A percentile compares a stretch with the other conserved stretches of the same genome.
Conservation (phyloP, 352 stramenopile genomes). For the Phytophthora fragariaefolia region DNA sequence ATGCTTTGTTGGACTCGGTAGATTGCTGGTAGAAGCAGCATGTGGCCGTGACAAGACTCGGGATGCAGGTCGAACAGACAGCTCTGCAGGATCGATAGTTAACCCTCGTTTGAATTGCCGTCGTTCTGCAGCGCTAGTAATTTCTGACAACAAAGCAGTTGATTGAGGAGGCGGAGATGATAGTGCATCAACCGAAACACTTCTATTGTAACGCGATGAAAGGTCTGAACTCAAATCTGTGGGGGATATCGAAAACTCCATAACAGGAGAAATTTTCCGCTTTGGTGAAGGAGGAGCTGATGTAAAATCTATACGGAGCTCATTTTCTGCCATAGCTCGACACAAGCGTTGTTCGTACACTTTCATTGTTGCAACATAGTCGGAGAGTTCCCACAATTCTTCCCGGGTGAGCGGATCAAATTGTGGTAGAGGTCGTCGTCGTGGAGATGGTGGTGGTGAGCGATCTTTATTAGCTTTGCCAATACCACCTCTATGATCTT, state of each 20-base stretch:
- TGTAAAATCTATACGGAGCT: conserved; percentile 49
- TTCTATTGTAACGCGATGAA: conserved; percentile 24
- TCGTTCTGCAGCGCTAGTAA: conserved; percentile 31
- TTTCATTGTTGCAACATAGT: conserved; percentile 55
- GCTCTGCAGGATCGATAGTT: conserved; percentile 27
- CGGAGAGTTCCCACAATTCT: conserved; percentile 74
- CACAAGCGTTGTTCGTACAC: conserved; percentile 60
- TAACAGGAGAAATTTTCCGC: conserved; percentile 32
- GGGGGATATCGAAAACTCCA: conserved; percentile 28
- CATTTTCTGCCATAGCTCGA: conserved; percentile 46
- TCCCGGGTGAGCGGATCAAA: conserved; percentile 49
- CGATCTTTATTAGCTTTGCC: conserved; percentile 5
- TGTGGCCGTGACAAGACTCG: conserved; percentile 23
- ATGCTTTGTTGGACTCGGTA: conserved; percentile 28
- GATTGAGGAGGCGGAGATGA: conserved; percentile 1
- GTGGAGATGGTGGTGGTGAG: conserved; percentile 20
- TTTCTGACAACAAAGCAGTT: conserved; percentile 5
- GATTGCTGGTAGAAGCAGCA: conserved; percentile 24
- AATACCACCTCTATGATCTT: conserved; percentile 6
- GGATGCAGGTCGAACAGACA: conserved; percentile 24
- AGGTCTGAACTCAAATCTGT: conserved; percentile 6
- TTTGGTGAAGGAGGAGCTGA: conserved; percentile 29
- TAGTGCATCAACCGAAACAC: conserved; percentile 31
- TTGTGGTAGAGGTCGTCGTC: conserved; percentile 17
- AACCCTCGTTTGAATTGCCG: conserved; percentile 42